Percentiles rank a stretch among this genome's conserved stretches.
Evolutionary conservation across 2,329 filamentous ascomycete genomes (phyloP).

Genomic region (Dactylellina leptospora): DNA sequence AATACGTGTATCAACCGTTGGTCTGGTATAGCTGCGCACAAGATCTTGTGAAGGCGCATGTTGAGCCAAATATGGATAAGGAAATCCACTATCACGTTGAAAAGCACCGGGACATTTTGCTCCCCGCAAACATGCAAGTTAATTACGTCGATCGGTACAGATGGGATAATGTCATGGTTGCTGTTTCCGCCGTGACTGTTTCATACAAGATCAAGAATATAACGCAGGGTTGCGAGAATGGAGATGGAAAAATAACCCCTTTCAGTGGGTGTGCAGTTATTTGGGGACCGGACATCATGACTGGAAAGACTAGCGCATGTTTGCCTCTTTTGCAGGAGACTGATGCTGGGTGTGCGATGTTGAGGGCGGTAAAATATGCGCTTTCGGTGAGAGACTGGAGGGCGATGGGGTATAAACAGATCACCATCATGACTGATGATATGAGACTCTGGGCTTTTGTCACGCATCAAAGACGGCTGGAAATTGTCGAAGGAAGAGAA

Average conservation of each 20-base stretch:
- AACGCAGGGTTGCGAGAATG: not conserved
- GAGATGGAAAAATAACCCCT: not conserved
- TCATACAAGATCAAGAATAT: not conserved
- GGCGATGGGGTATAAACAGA: slow-evolving; percentile 15
- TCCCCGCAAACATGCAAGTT: not conserved
- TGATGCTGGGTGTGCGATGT: not conserved
- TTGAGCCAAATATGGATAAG: not conserved
- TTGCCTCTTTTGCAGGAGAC: slow-evolving; percentile 12
- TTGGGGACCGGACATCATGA: slow-evolving; percentile 2
- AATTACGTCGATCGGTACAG: not conserved
- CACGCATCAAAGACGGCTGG: not conserved
- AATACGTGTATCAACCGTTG: not conserved
- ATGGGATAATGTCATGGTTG: slow-evolving; percentile 8
- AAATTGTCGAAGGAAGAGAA: slow-evolving; percentile 3
- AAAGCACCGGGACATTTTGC: not conserved
- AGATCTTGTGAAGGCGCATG: not conserved
- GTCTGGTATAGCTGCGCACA: slow-evolving; percentile 7
- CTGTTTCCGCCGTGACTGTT: not conserved
- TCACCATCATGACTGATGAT: not conserved
- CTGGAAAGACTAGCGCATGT: not conserved
- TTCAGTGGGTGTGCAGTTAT: not conserved
- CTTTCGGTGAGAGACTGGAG: slow-evolving; percentile 6
- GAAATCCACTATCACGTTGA: not conserved
- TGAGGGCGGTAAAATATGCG: not conserved
- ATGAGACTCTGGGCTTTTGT: slow-evolving; percentile 1